phyloP scores from a whole-genome alignment of 768 basidiomycete species.

The Rhizopogon roseolus region DNA sequence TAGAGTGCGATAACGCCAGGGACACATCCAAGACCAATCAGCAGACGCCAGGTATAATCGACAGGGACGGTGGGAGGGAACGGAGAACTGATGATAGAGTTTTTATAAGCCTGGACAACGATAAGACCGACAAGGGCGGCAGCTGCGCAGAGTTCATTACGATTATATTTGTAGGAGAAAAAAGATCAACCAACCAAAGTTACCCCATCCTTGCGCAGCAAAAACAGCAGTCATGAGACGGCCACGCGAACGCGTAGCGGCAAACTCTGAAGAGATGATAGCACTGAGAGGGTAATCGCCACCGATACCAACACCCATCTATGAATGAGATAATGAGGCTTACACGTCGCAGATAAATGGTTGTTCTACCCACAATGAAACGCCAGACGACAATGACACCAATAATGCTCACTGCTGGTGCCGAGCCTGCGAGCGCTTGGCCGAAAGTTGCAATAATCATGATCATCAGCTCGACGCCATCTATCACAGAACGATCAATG shows the following conservation, averaged over 20 bases:
- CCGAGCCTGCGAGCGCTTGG: conserved; percentile 70
- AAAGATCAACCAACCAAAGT: conserved; percentile 45
- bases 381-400: conserved; percentile 83
- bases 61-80: conserved; percentile 41
- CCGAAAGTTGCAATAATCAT: conserved; percentile 79
- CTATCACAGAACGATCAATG: conserved; percentile 14
- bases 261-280: conserved; percentile 87
- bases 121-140: conserved; percentile 66
- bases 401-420: conserved; percentile 64
- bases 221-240: conserved; percentile 90
- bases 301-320: conserved; percentile 82
- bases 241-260: conserved; percentile 70
- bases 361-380: conserved; percentile 46
- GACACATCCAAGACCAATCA: conserved; percentile 84
- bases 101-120: conserved; percentile 65
- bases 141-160: conserved; percentile 26
- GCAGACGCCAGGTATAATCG: conserved; percentile 80
- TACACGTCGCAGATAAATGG: neutral
- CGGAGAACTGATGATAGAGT: conserved; percentile 41
- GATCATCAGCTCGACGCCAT: conserved; percentile 62
- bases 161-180: neutral
- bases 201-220: conserved; percentile 84
- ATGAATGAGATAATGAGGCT: neutral
- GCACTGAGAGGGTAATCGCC: conserved; percentile 87
- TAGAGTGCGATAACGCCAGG: conserved; percentile 81